These are phyloP conservation scores for Pythium folliculosum DNA, from an alignment of 352 stramenopile genomes.

Conservation along the genomic window DNA sequence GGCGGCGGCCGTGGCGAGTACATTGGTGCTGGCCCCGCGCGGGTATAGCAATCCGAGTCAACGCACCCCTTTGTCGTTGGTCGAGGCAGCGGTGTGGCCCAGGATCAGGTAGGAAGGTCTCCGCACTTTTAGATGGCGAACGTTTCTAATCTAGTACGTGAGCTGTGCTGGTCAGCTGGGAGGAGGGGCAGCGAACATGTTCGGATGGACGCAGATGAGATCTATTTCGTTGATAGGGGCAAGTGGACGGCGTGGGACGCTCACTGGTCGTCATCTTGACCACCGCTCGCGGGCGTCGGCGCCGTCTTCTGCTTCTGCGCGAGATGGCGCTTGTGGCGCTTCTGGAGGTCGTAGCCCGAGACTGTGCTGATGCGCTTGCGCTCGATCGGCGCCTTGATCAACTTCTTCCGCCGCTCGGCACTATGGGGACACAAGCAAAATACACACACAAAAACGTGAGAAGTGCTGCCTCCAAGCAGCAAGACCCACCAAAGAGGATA, in stretches of 20 bases:
- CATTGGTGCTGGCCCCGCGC: no score
- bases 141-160: no score
- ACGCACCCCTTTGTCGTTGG: no score
- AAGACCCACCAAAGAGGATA: background rate
- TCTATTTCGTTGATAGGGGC: background rate
- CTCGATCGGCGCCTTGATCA: constrained; percentile 75
- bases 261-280: background rate
- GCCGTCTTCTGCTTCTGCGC: constrained; percentile 18
- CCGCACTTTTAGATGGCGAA: no score
- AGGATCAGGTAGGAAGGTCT: no score
- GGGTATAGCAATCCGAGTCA: no score
- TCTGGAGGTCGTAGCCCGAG: constrained; percentile 87
- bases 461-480: background rate
- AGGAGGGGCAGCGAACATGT: no score
- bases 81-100: no score
- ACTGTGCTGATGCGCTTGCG: constrained; percentile 84
- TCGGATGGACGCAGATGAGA: background rate
- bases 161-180: no score
- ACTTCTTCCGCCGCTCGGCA: constrained; percentile 70
- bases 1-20: constrained; percentile 13
- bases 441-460: background rate
- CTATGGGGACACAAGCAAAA: constrained; percentile 33
- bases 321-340: constrained; percentile 73
- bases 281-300: no score
- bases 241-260: background rate